A percentile compares a stretch with the other conserved stretches of the same genome.
These are phyloP conservation scores for Stenogyne calaminthoides DNA, from an alignment of 305 asterid genomes.

Conservation along the genomic window DNA sequence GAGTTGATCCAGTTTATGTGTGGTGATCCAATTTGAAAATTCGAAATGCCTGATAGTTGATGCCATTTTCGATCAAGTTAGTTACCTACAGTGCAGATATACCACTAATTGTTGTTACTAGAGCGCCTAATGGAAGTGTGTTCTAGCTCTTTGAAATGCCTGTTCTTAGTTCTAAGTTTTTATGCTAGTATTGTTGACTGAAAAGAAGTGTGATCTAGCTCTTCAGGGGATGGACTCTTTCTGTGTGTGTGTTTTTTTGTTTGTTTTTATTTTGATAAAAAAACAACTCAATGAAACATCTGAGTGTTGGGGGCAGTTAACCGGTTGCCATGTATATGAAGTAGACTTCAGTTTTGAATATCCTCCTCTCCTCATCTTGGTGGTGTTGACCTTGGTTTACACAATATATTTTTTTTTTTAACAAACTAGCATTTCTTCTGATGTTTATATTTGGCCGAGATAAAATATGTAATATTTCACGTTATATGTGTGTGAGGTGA, in stretches of 20 bases:
- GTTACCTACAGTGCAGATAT: slow-evolving; percentile 3
- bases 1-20: slow-evolving; percentile 20
- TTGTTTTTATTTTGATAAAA: not conserved
- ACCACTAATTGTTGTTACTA: not conserved
- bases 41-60: slow-evolving; percentile 20
- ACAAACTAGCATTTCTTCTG: slow-evolving; percentile 3
- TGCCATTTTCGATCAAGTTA: not conserved
- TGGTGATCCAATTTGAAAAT: slow-evolving; percentile 29
- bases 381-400: not conserved
- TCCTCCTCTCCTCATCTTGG: not conserved
- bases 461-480: not conserved
- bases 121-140: slow-evolving; percentile 1
- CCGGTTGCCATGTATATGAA: not conserved
- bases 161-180: slow-evolving; percentile 1
- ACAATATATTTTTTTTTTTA: not conserved
- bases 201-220: slow-evolving; percentile 17
- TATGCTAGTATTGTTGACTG: not conserved
- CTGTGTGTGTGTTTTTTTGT: not conserved
- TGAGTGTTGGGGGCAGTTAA: not conserved
- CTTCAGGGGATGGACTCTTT: not conserved
- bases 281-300: not conserved
- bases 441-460: not conserved
- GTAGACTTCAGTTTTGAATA: slow-evolving; percentile 3
- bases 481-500: slow-evolving; percentile 8
- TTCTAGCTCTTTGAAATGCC: too few relatives aligned